Percentiles rank a stretch among this genome's conserved stretches.
Evolutionary conservation across 176 grass and related monocot species (phyloP).

Genomic region (Elaeis guineensis): DNA sequence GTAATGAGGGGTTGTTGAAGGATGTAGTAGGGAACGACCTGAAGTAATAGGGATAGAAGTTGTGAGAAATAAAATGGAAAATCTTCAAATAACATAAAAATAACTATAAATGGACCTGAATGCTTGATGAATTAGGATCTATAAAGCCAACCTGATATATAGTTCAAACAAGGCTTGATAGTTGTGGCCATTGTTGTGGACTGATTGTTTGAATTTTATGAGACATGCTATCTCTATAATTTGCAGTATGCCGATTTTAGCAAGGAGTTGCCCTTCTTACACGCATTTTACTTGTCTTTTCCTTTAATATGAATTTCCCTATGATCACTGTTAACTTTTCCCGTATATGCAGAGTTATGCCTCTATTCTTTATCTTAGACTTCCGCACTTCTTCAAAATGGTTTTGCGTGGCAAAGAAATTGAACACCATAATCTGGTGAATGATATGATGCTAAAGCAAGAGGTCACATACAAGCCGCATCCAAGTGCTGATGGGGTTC

Average conservation of each 20-base stretch:
- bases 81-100: no score
- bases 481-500: conserved; percentile 33
- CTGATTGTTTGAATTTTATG: no score
- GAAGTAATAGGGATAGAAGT: no score
- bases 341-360: conserved; percentile 83
- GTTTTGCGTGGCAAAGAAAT: conserved; percentile 85
- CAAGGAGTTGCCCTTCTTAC: neutral
- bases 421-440: conserved; percentile 93
- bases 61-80: no score
- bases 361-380: conserved; percentile 89
- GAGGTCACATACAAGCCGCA: conserved; percentile 82
- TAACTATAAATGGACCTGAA: no score
- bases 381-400: conserved; percentile 74
- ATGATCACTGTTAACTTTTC: neutral
- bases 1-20: no score
- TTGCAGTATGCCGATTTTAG: neutral
- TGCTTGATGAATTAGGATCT: no score
- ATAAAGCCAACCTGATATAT: no score
- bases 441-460: conserved; percentile 98
- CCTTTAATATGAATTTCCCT: neutral
- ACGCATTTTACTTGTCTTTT: neutral
- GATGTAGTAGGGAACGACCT: no score
- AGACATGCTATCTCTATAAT: no score
- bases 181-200: no score
- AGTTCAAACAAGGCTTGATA: no score